These are phyloP conservation scores for Drosera capensis DNA, from an alignment of 148 eudicot genomes.

Conservation along the genomic window DNA sequence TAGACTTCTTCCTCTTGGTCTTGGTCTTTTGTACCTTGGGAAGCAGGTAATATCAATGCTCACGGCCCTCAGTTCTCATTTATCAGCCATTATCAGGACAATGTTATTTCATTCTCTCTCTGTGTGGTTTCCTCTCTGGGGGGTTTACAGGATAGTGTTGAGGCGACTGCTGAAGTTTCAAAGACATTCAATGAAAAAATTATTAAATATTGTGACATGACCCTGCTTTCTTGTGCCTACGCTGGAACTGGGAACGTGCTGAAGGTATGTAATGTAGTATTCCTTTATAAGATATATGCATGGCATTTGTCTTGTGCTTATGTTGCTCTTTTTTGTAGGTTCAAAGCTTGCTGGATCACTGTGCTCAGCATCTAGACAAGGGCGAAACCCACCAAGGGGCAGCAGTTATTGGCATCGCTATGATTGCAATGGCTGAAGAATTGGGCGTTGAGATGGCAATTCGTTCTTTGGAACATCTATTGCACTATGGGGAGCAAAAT, in stretches of 20 bases:
- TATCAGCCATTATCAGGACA: too few relatives aligned
- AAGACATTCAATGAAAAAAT: conserved; percentile 85
- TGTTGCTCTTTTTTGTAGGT: conserved; percentile 31
- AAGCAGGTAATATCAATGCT: conserved; percentile 49
- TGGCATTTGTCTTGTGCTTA: too few relatives aligned
- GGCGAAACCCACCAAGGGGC: conserved; percentile 90
- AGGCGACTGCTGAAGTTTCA: conserved; percentile 85
- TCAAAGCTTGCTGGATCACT: conserved; percentile 81
- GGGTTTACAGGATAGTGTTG: conserved; percentile 66
- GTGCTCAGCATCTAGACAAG: conserved; percentile 87
- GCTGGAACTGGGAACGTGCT: conserved; percentile 98
- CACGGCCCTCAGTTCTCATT: not conserved
- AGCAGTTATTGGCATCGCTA: conserved; percentile 87
- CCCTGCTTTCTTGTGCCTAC: conserved; percentile 90
- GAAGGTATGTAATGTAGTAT: conserved; percentile 71
- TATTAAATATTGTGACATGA: conserved; percentile 84
- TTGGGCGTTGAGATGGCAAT: conserved; percentile 85
- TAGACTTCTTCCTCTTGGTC: conserved; percentile 73
- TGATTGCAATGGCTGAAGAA: conserved; percentile 99
- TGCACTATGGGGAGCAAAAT: conserved; percentile 94
- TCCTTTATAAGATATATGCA: too few relatives aligned
- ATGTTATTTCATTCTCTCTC: not conserved
- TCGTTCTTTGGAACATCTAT: conserved; percentile 83
- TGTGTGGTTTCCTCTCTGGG: not conserved
- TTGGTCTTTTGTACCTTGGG: conserved; percentile 86